These are phyloP conservation scores for Rhizopogon vulgaris DNA, from an alignment of 768 basidiomycete species.

Conservation along the genomic window DNA sequence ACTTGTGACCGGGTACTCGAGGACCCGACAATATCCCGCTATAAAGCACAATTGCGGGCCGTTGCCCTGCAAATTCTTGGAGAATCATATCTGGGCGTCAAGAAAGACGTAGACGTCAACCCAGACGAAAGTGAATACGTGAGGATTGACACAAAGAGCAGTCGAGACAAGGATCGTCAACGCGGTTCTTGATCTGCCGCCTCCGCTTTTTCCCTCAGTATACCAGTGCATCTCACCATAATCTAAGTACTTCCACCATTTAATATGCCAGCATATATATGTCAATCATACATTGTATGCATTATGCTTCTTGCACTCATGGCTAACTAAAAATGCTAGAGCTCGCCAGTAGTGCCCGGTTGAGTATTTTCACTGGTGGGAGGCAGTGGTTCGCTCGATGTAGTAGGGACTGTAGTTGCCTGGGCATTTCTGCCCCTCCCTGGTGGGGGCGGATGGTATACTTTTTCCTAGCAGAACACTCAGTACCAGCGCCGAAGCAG, in stretches of 20 bases:
- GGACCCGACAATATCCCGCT: constrained; percentile 43
- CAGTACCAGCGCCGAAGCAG: not conserved
- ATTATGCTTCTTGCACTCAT: not conserved
- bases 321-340: not conserved
- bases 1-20: constrained; percentile 78
- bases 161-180: constrained; percentile 39
- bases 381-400: not conserved
- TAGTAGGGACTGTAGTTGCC: not conserved
- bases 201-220: not conserved
- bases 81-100: constrained; percentile 66
- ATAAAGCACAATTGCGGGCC: constrained; percentile 67
- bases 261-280: not conserved
- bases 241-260: not conserved
- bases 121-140: constrained; percentile 76
- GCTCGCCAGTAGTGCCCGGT: not conserved
- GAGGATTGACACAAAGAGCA: constrained; percentile 68
- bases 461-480: constrained; percentile 50
- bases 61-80: constrained; percentile 81
- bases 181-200: constrained; percentile 11
- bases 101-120: constrained; percentile 47
- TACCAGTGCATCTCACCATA: not conserved
- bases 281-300: not conserved
- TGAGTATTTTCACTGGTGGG: not conserved
- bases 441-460: constrained; percentile 79
- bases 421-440: constrained; percentile 60